Conservation (phyloP, 2,329 filamentous ascomycete genomes). For the Juglanconis oblonga region DNA sequence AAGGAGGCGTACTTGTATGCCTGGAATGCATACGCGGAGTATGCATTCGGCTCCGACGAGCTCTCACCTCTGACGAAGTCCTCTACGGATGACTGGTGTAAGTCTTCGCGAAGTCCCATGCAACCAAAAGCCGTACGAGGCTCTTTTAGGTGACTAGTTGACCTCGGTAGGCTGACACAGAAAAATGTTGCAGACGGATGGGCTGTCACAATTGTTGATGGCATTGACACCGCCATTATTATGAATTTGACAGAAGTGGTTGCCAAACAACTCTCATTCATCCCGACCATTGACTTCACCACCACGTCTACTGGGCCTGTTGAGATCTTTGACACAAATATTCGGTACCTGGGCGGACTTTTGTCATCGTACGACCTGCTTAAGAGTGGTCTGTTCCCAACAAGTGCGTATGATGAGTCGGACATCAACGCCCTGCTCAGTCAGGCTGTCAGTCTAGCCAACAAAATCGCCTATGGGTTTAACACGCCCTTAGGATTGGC, state of each 20-base stretch:
- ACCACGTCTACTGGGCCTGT: slow-evolving; percentile 1
- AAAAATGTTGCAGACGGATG: background rate
- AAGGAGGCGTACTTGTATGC: slow-evolving; percentile 10
- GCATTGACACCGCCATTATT: slow-evolving; percentile 8
- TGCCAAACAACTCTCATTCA: slow-evolving; percentile 6
- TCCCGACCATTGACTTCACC: slow-evolving; percentile 6
- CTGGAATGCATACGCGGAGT: slow-evolving; percentile 7
- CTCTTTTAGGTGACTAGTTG: background rate
- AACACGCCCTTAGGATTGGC: slow-evolving; percentile 7
- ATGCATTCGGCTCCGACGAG: slow-evolving; percentile 9
- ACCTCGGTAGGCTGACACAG: background rate
- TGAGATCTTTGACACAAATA: slow-evolving; percentile 10
- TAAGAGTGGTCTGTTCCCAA: slow-evolving; percentile 7
- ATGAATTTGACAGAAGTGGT: slow-evolving; percentile 11
- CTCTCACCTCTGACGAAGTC: slow-evolving; percentile 3
- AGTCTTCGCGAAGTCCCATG: background rate
- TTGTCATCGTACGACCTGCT: slow-evolving; percentile 5
- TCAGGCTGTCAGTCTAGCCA: slow-evolving; percentile 1
- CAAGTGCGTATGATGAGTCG: background rate
- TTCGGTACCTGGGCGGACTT: slow-evolving; percentile 8
- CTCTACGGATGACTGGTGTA: slow-evolving; percentile 8
- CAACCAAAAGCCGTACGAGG: background rate
- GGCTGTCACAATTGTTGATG: slow-evolving; percentile 10
- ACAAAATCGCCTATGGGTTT: slow-evolving; percentile 9
- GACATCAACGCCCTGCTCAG: slow-evolving; percentile 6